A percentile compares a stretch with the other conserved stretches of the same genome.
Evolutionary conservation across 2,329 filamentous ascomycete genomes (phyloP).

Genomic region (Neopestalotiopsis clavispora): DNA sequence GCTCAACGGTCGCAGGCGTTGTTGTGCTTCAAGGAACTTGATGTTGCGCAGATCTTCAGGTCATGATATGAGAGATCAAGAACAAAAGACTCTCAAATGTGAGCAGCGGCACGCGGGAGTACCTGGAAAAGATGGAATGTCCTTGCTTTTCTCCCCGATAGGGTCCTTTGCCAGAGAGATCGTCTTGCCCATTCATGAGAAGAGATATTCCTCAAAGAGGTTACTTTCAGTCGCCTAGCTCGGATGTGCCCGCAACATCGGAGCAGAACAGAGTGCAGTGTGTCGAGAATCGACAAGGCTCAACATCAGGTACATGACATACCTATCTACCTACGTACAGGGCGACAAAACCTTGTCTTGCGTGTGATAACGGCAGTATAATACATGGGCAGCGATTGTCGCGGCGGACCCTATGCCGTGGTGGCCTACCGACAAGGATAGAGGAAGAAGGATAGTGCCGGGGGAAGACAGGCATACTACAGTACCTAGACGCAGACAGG

Average conservation of each 20-base stretch:
- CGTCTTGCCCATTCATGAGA: not conserved
- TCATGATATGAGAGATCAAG: not conserved
- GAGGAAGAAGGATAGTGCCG: constrained; percentile 11
- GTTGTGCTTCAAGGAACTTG: not conserved
- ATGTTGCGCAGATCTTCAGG: not conserved
- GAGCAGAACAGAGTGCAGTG: not conserved
- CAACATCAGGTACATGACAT: constrained; percentile 1
- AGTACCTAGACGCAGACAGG: not conserved
- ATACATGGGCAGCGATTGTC: constrained; percentile 1
- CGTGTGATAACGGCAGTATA: constrained; percentile 16
- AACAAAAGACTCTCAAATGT: not conserved
- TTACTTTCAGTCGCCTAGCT: constrained; percentile 11
- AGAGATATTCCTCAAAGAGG: constrained; percentile 12
- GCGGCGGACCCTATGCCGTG: not conserved
- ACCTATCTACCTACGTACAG: no score
- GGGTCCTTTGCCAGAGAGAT: not conserved
- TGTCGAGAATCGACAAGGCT: not conserved
- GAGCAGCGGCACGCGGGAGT: not conserved
- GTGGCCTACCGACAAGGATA: constrained; percentile 4
- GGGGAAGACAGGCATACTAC: not conserved
- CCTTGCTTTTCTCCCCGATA: not conserved
- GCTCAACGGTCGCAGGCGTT: constrained; percentile 10
- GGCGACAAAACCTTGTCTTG: not conserved
- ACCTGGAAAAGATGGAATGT: not conserved
- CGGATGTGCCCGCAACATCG: not conserved